Evolutionary conservation across 2,329 filamentous ascomycete genomes (phyloP), one percentile per base, ranked within the genome.

Genomic region (Knoxdaviesia proteae): DNA sequence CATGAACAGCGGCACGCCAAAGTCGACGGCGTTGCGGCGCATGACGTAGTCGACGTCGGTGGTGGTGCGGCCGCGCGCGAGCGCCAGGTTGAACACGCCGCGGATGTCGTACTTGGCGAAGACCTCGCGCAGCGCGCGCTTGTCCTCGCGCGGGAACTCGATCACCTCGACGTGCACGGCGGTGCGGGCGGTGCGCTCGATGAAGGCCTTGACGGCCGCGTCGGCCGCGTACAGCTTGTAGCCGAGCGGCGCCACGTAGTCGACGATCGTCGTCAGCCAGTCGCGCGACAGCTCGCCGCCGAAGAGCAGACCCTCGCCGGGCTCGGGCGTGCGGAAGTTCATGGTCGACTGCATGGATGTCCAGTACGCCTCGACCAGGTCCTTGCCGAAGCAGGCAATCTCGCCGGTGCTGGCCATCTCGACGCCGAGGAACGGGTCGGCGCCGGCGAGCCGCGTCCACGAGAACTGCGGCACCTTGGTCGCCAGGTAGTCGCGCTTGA

Each of bases 391-490:
- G 68, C 90, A 96, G 50, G 90, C 90, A 71, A 98, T 94, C 65
- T 98, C 90, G 61, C 90, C 90, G 11, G 90, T 98, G 49, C 79
- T 86, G 38, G 84, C 69, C 90, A 98, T 98, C 64, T 98, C 90
- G 45, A 98, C 90, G 46, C 90, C 90, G 47, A 98, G 74, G 75
- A 93, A 96, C 44, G 90, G 90, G 56, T 98, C 90, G 42, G 90
- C 90, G 52, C 90, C 90, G 40, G 90, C 88, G 45, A 98, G 77
- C 69, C 90, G 84, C 48, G 90, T 96, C 90, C 90, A 98, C 8
- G 84, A 90, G 74, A 98, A 98, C 62, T 98, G 90, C 30, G 90
- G 87, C 41, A 98, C 90, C 71, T 98, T 98, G 60, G 87, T 93
- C 33, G 90, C 90, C 42, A 94, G 65, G 62, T 94, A 96, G 62